Evolutionary conservation across 331 rosid genomes (phyloP).

Genomic region (Cydonia oblonga): DNA sequence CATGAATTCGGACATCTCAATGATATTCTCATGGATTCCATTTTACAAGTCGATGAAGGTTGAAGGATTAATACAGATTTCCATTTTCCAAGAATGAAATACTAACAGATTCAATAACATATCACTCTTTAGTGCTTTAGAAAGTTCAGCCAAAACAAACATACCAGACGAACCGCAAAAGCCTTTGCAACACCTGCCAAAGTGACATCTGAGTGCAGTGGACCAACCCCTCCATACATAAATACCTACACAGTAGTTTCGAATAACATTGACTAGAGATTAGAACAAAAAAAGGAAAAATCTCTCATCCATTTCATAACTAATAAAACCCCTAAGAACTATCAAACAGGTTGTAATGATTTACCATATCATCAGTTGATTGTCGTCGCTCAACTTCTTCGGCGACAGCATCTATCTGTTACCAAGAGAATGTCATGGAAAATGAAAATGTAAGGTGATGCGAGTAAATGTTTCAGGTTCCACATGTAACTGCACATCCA

Average conservation of each 20-base stretch:
- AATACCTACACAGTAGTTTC: constrained; percentile 45
- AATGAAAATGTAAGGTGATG: constrained; percentile 11
- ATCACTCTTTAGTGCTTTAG: background rate
- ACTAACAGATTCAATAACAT: background rate
- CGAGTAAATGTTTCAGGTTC: background rate
- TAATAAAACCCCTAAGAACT: constrained; percentile 12
- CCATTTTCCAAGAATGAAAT: background rate
- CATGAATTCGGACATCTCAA: background rate
- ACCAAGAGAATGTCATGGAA: constrained; percentile 12
- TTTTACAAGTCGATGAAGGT: background rate
- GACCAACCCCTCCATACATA: constrained; percentile 91
- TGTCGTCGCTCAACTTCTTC: constrained; percentile 74
- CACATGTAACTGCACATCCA: background rate
- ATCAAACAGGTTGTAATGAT: background rate
- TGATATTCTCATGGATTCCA: background rate
- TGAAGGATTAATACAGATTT: constrained; percentile 8
- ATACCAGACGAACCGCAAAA: constrained; percentile 87
- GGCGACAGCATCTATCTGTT: constrained; percentile 85
- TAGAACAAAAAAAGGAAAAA: background rate
- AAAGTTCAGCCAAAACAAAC: constrained; percentile 17
- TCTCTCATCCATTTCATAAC: background rate
- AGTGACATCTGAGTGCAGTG: constrained; percentile 86
- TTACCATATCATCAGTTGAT: constrained; percentile 70
- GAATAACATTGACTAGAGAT: constrained; percentile 8
- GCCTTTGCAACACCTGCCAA: constrained; percentile 87